Percentiles rank a stretch among this genome's conserved stretches.
Conservation (phyloP, 1,284 basidiomycete genomes). For the Pterula multifida region DNA sequence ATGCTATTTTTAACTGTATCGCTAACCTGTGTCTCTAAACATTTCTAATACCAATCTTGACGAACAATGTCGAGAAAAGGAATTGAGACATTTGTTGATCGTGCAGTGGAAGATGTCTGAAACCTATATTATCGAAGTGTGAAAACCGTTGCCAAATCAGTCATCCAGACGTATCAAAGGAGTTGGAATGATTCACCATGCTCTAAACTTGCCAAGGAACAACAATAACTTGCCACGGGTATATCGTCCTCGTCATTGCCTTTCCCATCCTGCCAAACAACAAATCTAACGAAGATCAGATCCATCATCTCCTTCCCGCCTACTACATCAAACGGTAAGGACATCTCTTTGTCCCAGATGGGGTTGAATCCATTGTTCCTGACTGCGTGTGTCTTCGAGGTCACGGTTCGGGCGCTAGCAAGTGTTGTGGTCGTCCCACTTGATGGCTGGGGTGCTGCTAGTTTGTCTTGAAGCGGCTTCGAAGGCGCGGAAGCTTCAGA, state of each 20-base stretch:
- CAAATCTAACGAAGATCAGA: constrained; percentile 69
- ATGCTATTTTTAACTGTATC: no score
- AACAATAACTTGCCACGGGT: constrained; percentile 58
- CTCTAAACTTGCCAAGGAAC: constrained; percentile 51
- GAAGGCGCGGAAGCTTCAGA: constrained; percentile 6
- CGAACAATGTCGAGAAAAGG: constrained; percentile 84
- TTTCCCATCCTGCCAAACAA: constrained; percentile 51
- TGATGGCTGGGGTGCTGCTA: background rate
- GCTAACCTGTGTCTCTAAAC: no score
- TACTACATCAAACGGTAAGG: constrained; percentile 56
- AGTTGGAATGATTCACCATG: constrained; percentile 38
- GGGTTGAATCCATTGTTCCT: constrained; percentile 85
- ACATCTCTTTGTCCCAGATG: constrained; percentile 61
- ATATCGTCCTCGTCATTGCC: constrained; percentile 35
- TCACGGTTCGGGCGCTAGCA: constrained; percentile 19
- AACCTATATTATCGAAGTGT: constrained; percentile 63
- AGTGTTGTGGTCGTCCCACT: background rate
- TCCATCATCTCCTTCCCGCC: constrained; percentile 54
- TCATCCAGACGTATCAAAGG: constrained; percentile 5
- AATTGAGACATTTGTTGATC: constrained; percentile 77
- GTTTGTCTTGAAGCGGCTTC: no score
- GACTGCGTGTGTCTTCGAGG: constrained; percentile 42
- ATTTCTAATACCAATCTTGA: constrained; percentile 41
- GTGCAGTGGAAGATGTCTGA: constrained; percentile 79
- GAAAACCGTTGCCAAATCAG: no score